Evolutionary conservation across 768 basidiomycete genomes (phyloP), one percentile per base, ranked within the genome.

Genomic region (Termitomyces sp.): DNA sequence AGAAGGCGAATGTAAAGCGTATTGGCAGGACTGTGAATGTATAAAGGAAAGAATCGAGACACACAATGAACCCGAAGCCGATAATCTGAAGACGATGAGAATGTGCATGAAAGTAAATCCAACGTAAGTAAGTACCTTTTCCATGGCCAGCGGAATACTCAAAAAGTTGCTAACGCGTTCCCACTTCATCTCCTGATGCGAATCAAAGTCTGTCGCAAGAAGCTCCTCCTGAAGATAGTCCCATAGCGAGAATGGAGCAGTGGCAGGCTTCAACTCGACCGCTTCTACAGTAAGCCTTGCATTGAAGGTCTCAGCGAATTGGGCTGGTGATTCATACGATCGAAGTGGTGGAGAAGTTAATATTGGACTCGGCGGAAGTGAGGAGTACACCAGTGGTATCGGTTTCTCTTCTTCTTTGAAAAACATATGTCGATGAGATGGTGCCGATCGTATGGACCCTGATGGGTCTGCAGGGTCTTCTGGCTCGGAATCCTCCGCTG

Each of bases 21-120:
- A 99, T 92, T 10, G 97, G 97, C 10, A 97, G 85, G 64, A 99
- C 92, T 18, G 97, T 99, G 75, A 99, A 98, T 0, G 92, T 95
- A 72, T 98, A 97, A 1, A 99, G 82, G 73, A 98, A 98, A 2
- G 94, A 94, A 70, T 99, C 97, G 52, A 98, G 80, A 71, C 97
- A 99, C 38, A 98, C 81, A 28, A 97, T 75, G 64, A 91, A 90
- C 36, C 97, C 97, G 70, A 98, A 97, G 24, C 88, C 78, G 53
- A 97, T 87, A 20, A 95, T 91, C 94, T 96, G 62, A 16, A 30
- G 36, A 18, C 1, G 4, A 42, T 58, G 4, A 56, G 9, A 14
- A 18, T 40, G 5, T 18, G 18, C 60, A 33, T 64, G 58, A 40
- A 54, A 47, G 22, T 30, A 49, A 9, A 26, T 8, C 3, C 4